Conservation (phyloP, 2,329 filamentous ascomycete genomes). For the Nigrospora osmanthi region DNA sequence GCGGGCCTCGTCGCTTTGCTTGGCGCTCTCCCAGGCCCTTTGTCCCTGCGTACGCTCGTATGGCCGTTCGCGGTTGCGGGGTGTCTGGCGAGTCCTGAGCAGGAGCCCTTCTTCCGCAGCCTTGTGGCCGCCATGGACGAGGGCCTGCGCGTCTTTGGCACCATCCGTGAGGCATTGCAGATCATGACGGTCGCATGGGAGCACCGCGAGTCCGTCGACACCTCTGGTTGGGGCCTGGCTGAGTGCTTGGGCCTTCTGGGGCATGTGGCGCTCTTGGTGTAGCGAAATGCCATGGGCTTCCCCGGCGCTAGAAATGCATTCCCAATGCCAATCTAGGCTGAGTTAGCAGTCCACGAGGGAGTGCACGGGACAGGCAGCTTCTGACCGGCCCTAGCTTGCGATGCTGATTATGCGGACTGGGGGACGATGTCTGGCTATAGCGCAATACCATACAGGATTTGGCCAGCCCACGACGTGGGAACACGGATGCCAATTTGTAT, state of each 20-base stretch:
- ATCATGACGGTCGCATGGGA: constrained; percentile 16
- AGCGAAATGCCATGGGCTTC: too few species aligned
- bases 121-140: constrained; percentile 12
- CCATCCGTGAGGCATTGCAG: constrained; percentile 11
- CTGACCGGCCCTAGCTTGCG: too few species aligned
- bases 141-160: constrained; percentile 15
- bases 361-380: too few species aligned
- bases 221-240: constrained; percentile 15
- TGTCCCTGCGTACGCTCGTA: constrained; percentile 14
- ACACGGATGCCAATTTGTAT: too few species aligned
- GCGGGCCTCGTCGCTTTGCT: constrained; percentile 11
- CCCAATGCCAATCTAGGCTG: too few species aligned
- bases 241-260: constrained; percentile 15
- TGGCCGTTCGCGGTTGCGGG: constrained; percentile 20
- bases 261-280: constrained; percentile 15
- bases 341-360: too few species aligned
- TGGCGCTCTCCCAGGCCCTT: constrained; percentile 8
- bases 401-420: too few species aligned
- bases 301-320: too few species aligned
- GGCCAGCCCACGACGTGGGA: too few species aligned
- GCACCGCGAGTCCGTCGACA: constrained; percentile 7
- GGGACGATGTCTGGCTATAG: too few species aligned
- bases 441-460: too few species aligned
- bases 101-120: constrained; percentile 13
- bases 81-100: constrained; percentile 13